Evolutionary conservation across 306 rosid species (phyloP).

Genomic region (Quercus robur): DNA sequence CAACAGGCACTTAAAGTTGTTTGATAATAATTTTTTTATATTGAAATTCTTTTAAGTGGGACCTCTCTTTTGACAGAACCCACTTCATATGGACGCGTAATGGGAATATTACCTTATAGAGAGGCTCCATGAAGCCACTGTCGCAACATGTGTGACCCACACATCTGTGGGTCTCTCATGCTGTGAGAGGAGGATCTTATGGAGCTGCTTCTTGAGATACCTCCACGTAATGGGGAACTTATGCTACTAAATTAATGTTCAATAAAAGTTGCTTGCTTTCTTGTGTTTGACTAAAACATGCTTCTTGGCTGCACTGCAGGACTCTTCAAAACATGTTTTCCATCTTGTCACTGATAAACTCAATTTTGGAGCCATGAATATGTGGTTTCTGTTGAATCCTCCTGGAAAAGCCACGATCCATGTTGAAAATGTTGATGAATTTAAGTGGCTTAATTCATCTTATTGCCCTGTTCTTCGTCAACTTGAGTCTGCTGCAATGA

Average conservation of each 20-base stretch:
- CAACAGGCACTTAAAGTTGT: background rate
- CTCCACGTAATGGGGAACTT: background rate
- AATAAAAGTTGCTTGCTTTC: constrained; percentile 3
- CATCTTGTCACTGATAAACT: constrained; percentile 93
- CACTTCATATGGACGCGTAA: background rate
- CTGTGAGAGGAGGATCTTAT: too few species aligned
- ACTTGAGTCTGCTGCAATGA: constrained; percentile 92
- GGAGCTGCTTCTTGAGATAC: too few species aligned
- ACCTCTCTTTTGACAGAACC: background rate
- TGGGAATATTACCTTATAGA: background rate
- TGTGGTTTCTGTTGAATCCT: constrained; percentile 98
- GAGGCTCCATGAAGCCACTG: too few species aligned
- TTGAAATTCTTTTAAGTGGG: background rate
- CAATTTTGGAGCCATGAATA: constrained; percentile 93
- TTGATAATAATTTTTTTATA: background rate
- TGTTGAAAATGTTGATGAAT: constrained; percentile 90
- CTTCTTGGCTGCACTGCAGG: constrained; percentile 53
- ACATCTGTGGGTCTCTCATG: too few species aligned
- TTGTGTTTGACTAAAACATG: constrained; percentile 14
- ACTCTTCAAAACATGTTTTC: constrained; percentile 89
- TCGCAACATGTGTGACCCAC: too few species aligned
- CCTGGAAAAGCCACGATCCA: constrained; percentile 90
- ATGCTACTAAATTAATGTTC: background rate
- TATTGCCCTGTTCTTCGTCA: constrained; percentile 95
- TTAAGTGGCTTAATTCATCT: constrained; percentile 94